Percentiles rank a stretch among this genome's conserved stretches.
Conservation (phyloP, 148 eudicot genomes). For the Talinum fruticosum region DNA sequence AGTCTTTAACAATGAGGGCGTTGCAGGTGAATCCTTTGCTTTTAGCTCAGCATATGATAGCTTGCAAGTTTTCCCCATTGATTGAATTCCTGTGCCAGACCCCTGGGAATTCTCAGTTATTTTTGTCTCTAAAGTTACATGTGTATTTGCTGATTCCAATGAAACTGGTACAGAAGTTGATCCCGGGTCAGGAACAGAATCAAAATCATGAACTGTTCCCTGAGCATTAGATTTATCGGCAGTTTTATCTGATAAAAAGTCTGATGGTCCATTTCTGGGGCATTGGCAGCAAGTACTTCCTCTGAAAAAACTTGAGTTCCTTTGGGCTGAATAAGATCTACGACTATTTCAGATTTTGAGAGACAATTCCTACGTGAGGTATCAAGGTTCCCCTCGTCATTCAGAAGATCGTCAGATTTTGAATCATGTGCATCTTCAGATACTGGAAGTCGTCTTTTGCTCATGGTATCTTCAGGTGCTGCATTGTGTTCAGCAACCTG, state of each 20-base stretch:
- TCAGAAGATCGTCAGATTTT: constrained; percentile 30
- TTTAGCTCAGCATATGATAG: constrained; percentile 27
- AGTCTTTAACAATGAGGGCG: constrained; percentile 24
- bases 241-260: constrained; percentile 26
- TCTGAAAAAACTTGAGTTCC: constrained; percentile 28
- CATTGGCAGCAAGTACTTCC: constrained; percentile 12
- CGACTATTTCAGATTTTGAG: constrained; percentile 28
- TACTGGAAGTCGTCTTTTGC: constrained; percentile 25
- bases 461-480: constrained; percentile 25
- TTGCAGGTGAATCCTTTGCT: constrained; percentile 23
- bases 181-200: constrained; percentile 25
- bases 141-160: constrained; percentile 27
- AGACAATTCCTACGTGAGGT: constrained; percentile 10
- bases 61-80: constrained; percentile 30
- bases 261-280: constrained; percentile 27
- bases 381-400: constrained; percentile 20
- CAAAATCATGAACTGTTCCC: constrained; percentile 24
- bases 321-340: constrained; percentile 23
- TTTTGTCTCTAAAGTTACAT: constrained; percentile 23
- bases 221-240: constrained; percentile 23
- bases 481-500: constrained; percentile 20
- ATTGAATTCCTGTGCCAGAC: constrained; percentile 13
- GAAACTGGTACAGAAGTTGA: constrained; percentile 20
- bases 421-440: constrained; percentile 25
- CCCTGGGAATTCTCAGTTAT: constrained; percentile 11